Evolutionary conservation across 306 rosid species (phyloP), one percentile per base, ranked within the genome.

Genomic region (Leucaena leucocephala): DNA sequence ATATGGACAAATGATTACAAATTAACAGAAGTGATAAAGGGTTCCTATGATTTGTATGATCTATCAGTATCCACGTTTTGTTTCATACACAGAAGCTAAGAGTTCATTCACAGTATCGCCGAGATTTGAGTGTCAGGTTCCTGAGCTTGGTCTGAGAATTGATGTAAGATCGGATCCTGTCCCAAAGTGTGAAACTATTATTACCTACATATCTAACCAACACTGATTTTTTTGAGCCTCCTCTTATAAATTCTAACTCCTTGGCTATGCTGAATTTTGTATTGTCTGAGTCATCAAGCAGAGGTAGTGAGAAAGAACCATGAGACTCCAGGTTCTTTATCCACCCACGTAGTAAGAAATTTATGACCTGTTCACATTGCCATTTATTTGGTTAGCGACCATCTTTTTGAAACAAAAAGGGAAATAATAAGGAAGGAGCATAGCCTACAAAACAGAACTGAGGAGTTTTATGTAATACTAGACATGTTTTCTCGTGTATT

Each of bases 301-400:
- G 75, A 71, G 98, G 98, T 33, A 94, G 82, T 68, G 88, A 80
- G 19, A 80, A 64, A 49, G 82, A 76, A 75, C 92, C 92, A 33
- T 77, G 8, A 12, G 92, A 85, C 82, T 94, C 98, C 1, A 91
- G 61, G 91, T 87, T 91, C 73, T 59, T 86, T 4, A 94, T 94
- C 98, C 98, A 94, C 74, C 98, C 97, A 0, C 95, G 95, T 19
- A 94, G 77, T 71, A 94, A 78, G 82, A 88, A 94, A 77, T 94
- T 91, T 80, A 94, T 90, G 39, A 94, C 92, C 97, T 94, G 85
- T 74, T 35, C 9, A n/a, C 44, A 35, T 7, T 8, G n/a, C 8
- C 77, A 75, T 36, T 65, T 72, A 44, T 45, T 15, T 16, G 27
- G 75, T 43, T 75, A 43, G 57, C 5, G 59, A 45, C 38, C 14